These are phyloP conservation scores for Lithospermum erythrorhizon DNA, from an alignment of 257 asterid species.

Conservation along the genomic window DNA sequence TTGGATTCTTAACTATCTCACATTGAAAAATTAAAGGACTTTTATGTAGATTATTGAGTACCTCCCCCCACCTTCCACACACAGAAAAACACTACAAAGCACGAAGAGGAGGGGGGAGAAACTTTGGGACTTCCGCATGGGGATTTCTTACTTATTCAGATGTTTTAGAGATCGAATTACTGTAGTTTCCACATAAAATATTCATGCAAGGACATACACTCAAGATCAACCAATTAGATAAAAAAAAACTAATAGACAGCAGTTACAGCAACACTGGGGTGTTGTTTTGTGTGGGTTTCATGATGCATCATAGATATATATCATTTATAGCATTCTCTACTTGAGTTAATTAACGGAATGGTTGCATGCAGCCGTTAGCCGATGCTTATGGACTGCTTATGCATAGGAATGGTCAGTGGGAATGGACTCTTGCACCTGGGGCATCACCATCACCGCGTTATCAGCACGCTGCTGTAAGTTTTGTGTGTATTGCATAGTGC, in stretches of 20 bases:
- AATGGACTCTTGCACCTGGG: conserved; percentile 99
- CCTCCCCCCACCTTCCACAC: background rate
- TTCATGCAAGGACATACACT: no score
- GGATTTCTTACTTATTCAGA: background rate
- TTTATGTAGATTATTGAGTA: background rate
- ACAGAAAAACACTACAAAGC: background rate
- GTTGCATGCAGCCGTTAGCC: conserved; percentile 59
- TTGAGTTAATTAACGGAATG: conserved; percentile 14
- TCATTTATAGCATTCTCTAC: conserved; percentile 5
- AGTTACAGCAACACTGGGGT: background rate
- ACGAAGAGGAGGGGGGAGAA: no score
- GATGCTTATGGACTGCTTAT: conserved; percentile 98
- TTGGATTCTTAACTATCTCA: background rate
- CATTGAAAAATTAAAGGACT: background rate
- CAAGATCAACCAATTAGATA: no score
- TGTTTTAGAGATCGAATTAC: background rate
- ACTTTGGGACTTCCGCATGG: background rate
- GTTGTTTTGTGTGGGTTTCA: background rate
- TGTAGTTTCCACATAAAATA: background rate
- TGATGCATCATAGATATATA: background rate
- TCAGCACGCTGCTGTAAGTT: conserved; percentile 96
- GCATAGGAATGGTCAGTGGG: conserved; percentile 99
- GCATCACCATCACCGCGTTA: conserved; percentile 89
- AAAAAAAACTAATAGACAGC: background rate
- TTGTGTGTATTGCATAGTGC: background rate